A percentile compares a stretch with the other conserved stretches of the same genome.
These are phyloP conservation scores for Leccinum insigne DNA, from an alignment of 1,284 basidiomycete genomes.

Conservation along the genomic window DNA sequence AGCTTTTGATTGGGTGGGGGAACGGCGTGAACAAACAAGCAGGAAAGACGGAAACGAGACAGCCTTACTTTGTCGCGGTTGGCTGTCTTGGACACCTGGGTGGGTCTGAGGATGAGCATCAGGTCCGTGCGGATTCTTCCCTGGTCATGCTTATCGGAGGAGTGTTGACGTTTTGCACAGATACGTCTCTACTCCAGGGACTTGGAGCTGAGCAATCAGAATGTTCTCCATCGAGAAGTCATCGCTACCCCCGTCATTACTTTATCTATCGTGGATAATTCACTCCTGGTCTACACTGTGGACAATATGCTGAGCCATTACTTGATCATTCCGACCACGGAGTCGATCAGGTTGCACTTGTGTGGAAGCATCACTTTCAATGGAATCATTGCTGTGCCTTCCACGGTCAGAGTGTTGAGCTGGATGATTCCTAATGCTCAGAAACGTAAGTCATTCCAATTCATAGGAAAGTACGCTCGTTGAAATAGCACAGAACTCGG, in stretches of 20 bases:
- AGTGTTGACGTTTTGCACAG: conserved; percentile 31
- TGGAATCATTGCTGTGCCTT: conserved; percentile 87
- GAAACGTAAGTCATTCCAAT: conserved; percentile 64
- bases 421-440: conserved; percentile 97
- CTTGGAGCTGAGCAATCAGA: conserved; percentile 84
- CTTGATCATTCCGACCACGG: conserved; percentile 83
- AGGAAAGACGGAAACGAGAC: too few relatives aligned
- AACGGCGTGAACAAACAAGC: too few relatives aligned
- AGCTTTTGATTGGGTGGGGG: too few relatives aligned
- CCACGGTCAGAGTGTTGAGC: conserved; percentile 87
- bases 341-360: conserved; percentile 83
- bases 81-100: too few relatives aligned
- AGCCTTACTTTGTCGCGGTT: too few relatives aligned
- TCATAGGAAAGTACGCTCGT: conserved; percentile 4
- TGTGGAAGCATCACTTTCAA: conserved; percentile 96
- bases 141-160: background rate
- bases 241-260: conserved; percentile 80
- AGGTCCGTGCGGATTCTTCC: conserved; percentile 48
- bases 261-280: conserved; percentile 93
- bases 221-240: conserved; percentile 84
- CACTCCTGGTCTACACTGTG: conserved; percentile 95
- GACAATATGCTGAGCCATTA: conserved; percentile 97
- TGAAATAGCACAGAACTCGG: conserved; percentile 68
- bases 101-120: conserved; percentile 35
- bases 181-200: conserved; percentile 97